These are phyloP conservation scores for Trichoderma sp. DNA, from an alignment of 2,329 filamentous ascomycete species.

Conservation along the genomic window DNA sequence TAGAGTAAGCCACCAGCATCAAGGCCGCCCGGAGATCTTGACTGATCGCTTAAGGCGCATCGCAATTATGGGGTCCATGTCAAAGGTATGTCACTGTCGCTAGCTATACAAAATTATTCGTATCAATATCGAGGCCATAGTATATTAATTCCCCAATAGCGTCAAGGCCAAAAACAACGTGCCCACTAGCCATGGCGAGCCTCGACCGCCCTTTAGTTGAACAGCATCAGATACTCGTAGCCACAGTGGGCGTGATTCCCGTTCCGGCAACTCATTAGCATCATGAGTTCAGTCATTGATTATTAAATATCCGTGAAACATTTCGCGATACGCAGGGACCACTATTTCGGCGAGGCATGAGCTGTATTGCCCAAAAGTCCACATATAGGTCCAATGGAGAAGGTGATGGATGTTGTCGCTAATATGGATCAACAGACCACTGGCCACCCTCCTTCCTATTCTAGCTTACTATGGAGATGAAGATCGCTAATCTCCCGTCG, in stretches of 20 bases:
- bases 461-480: background rate
- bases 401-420: background rate
- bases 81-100: background rate
- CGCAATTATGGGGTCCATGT: background rate
- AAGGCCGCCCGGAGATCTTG: background rate
- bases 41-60: background rate
- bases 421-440: slow-evolving; percentile 1
- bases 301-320: background rate
- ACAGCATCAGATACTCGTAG: background rate
- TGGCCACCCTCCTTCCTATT: slow-evolving; percentile 9
- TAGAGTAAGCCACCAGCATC: slow-evolving; percentile 3
- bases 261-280: background rate
- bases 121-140: background rate
- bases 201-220: background rate
- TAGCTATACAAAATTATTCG: background rate
- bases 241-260: background rate
- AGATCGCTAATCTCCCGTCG: slow-evolving; percentile 1
- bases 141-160: background rate
- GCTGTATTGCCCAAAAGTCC: background rate
- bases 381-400: background rate
- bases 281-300: background rate
- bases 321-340: background rate
- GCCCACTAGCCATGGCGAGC: background rate
- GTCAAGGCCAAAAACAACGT: background rate
- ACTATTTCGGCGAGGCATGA: background rate